A percentile compares a stretch with the other conserved stretches of the same genome.
phyloP scores from a whole-genome alignment of 75 land plant species.

The Picea glauca region DNA sequence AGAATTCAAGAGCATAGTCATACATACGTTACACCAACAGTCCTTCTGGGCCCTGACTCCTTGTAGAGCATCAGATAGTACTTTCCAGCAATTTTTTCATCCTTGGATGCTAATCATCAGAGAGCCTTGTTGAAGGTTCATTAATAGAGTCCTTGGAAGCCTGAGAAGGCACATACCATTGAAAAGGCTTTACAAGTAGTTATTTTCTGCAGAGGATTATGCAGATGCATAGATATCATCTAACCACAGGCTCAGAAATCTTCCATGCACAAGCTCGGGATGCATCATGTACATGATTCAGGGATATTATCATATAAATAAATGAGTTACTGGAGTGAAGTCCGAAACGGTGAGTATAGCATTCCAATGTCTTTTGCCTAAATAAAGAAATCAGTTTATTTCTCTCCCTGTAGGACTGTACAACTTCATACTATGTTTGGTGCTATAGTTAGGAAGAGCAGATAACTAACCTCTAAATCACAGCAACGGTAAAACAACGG shows the following conservation, averaged over 20 bases:
- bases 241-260: not conserved
- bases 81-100: not conserved
- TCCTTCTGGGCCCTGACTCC: not conserved
- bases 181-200: not conserved
- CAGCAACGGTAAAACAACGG: slow-evolving; percentile 95
- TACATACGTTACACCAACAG: not conserved
- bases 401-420: not conserved
- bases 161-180: not conserved
- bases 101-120: not conserved
- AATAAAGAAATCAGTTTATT: not conserved
- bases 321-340: not conserved
- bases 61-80: not conserved
- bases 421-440: not conserved
- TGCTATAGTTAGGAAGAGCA: slow-evolving; percentile 6
- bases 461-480: slow-evolving; percentile 84
- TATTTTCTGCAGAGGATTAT: not conserved
- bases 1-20: no score
- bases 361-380: not conserved
- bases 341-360: not conserved
- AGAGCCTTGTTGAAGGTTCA: not conserved
- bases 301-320: not conserved
- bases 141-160: not conserved
- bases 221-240: not conserved
- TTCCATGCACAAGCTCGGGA: not conserved
- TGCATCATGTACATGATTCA: not conserved